A percentile compares a stretch with the other conserved stretches of the same genome.
Evolutionary conservation across 2,329 filamentous ascomycete species (phyloP).

Genomic region (Neofusicoccum sp.): DNA sequence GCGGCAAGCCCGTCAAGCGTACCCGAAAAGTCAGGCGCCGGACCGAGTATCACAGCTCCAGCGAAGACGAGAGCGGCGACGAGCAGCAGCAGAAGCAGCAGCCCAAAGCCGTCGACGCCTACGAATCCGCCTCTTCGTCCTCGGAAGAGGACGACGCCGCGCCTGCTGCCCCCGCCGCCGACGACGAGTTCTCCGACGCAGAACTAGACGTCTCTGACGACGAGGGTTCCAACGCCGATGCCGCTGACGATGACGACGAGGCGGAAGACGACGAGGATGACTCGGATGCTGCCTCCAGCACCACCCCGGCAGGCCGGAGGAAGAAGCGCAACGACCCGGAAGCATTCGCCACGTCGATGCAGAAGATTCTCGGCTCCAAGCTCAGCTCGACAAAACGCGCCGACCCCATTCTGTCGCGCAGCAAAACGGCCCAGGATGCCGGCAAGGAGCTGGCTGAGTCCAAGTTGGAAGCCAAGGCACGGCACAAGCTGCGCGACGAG

Average conservation of each 20-base stretch:
- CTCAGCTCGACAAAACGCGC: slow-evolving; percentile 75
- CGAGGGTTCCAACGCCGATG: slow-evolving; percentile 34
- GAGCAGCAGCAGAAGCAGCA: slow-evolving; percentile 4
- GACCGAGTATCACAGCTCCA: slow-evolving; percentile 62
- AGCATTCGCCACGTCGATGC: slow-evolving; percentile 89
- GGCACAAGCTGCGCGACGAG: slow-evolving; percentile 74
- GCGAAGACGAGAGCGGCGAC: slow-evolving; percentile 47
- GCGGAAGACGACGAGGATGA: slow-evolving; percentile 29
- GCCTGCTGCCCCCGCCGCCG: slow-evolving; percentile 36
- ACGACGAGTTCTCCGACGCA: slow-evolving; percentile 30
- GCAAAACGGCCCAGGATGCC: slow-evolving; percentile 68
- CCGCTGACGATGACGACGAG: slow-evolving; percentile 39
- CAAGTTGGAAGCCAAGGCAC: slow-evolving; percentile 78
- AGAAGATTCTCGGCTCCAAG: slow-evolving; percentile 89
- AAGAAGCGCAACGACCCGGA: slow-evolving; percentile 89
- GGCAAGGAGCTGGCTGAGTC: slow-evolving; percentile 71
- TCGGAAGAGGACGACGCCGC: slow-evolving; percentile 19
- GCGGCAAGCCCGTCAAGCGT: slow-evolving; percentile 51
- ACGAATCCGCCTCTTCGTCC: not conserved
- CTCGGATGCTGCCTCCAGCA: slow-evolving; percentile 35
- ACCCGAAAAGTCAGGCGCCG: slow-evolving; percentile 63
- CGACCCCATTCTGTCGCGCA: slow-evolving; percentile 89
- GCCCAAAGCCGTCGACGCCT: not conserved
- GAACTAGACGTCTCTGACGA: slow-evolving; percentile 29
- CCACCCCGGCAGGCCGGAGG: slow-evolving; percentile 43